phyloP scores from a whole-genome alignment of 768 basidiomycete species.

The Suillus paluster region DNA sequence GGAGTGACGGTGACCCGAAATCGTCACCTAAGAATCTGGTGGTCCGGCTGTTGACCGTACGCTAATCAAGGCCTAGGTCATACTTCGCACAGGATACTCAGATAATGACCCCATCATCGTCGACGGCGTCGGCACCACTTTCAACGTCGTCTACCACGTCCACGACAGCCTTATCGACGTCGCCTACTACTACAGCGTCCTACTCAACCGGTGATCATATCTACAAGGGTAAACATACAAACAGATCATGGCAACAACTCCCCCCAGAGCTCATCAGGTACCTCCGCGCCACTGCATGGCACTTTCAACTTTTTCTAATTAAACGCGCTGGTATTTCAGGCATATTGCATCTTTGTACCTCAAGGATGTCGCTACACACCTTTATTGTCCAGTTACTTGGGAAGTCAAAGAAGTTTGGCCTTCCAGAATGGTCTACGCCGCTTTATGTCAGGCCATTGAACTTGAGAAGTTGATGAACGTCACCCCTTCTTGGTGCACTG shows the following conservation, averaged over 20 bases:
- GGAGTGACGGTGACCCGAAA: slow-evolving; percentile 24
- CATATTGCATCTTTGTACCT: slow-evolving; percentile 54
- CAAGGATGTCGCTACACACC: slow-evolving; percentile 46
- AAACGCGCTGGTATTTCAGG: slow-evolving; percentile 20
- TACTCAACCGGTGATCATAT: slow-evolving; percentile 28
- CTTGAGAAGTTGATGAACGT: slow-evolving; percentile 67
- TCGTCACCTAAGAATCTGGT: slow-evolving; percentile 30
- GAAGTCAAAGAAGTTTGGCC: slow-evolving; percentile 60
- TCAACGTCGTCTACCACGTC: slow-evolving; percentile 17
- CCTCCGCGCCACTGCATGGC: slow-evolving; percentile 38
- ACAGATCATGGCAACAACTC: slow-evolving; percentile 64
- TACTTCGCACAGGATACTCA: slow-evolving; percentile 38
- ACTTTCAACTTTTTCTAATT: slow-evolving; percentile 1
- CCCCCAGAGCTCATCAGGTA: slow-evolving; percentile 66
- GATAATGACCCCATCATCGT: slow-evolving; percentile 30
- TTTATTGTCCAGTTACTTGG: slow-evolving; percentile 54
- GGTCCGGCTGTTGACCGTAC: slow-evolving; percentile 40
- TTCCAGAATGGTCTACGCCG: slow-evolving; percentile 61
- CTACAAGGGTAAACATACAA: slow-evolving; percentile 63
- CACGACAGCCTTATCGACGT: slow-evolving; percentile 13
- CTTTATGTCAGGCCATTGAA: slow-evolving; percentile 63
- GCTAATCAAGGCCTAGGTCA: slow-evolving; percentile 41
- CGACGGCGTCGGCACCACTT: slow-evolving; percentile 20
- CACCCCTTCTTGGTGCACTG: slow-evolving; percentile 61
- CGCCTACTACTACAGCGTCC: slow-evolving; percentile 30